Base-by-base conservation (phyloP, 2,329 filamentous ascomycete species). In the Cercospora sp. region DNA sequence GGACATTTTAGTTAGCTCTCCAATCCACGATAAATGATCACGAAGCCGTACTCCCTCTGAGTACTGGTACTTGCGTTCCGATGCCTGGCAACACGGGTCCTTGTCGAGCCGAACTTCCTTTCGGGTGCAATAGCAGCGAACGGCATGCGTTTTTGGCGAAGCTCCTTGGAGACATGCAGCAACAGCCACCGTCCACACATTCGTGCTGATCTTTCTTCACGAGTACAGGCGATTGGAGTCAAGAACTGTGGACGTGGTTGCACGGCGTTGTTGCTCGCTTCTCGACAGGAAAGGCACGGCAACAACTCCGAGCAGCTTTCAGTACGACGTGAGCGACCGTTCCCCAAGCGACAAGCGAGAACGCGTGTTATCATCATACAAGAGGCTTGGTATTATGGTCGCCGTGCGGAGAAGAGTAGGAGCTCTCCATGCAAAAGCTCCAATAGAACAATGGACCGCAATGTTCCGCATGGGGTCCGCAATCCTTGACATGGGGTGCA, bases 1-100 rank as follows among this genome's bases (percentile, higher is more conserved):
- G 18, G 33, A 63, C 33, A n/a, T 33, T 42, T 31, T 45, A 72
- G 59, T 64, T 69, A 70, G 62, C 71, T 73, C 71, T 73, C 70
- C 70, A 72, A 73, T 73, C 70, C 51, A 53, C 51, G 40, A 67
- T 63, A 66, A 9, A 26, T 48, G 23, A 59, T 31, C n/a, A 23
- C 3, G n/a, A 16, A 58, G 53, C 53, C 53, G 53, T 58, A 58
- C 53, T 58, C 26, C 23, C 20, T 58, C 23, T 30, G 53, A 31
- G 53, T 58, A 58, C 53, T n/a, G 53, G 53, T 58, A 58, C 45
- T 58, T 58, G 53, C 23, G 53, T 31, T n/a, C 30, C 30, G 53
- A 51, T 4, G 45, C 18, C 45, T 23, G 45, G 45, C 45, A 51
- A 51, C 45, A 51, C 45, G 45, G 45, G 4, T 51, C 45, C 45